phyloP scores from a whole-genome alignment of 495 filamentous ascomycete species.

The Gamarada debralockiae region DNA sequence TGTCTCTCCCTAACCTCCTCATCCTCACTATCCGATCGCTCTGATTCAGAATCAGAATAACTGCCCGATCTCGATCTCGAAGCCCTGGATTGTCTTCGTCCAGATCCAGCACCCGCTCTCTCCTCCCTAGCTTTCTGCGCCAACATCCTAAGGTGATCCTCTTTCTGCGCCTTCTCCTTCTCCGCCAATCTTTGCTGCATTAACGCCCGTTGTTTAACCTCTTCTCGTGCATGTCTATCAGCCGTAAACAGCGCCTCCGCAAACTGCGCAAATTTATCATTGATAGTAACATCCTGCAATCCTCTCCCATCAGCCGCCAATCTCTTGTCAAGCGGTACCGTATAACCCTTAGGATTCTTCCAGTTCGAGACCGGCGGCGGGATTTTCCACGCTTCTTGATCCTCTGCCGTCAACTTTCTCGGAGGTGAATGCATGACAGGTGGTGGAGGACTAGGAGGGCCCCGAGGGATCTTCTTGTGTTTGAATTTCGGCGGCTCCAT shows the following conservation, averaged over 20 bases:
- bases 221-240: slow-evolving; percentile 90
- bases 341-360: slow-evolving; percentile 99
- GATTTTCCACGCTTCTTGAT: slow-evolving; percentile 96
- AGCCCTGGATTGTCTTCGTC: slow-evolving; percentile 34
- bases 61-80: slow-evolving; percentile 47
- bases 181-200: slow-evolving; percentile 98
- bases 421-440: slow-evolving; percentile 96
- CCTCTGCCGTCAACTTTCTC: slow-evolving; percentile 90
- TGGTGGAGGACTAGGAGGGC: slow-evolving; percentile 87
- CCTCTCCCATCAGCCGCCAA: slow-evolving; percentile 93
- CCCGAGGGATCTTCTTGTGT: slow-evolving; percentile 95
- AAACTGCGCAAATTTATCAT: slow-evolving; percentile 98
- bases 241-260: slow-evolving; percentile 91
- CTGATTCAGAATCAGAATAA: slow-evolving; percentile 53
- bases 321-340: slow-evolving; percentile 93
- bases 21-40: slow-evolving; percentile 62
- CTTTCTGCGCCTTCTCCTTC: slow-evolving; percentile 91
- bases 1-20: slow-evolving; percentile 75
- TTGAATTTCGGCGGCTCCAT: slow-evolving; percentile 99
- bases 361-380: slow-evolving; percentile 94
- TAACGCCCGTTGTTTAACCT: slow-evolving; percentile 84
- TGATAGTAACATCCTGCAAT: slow-evolving; percentile 92
- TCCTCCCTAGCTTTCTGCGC: slow-evolving; percentile 91
- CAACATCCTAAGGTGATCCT: slow-evolving; percentile 84
- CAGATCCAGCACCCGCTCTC: slow-evolving; percentile 51